Conservation (phyloP, 352 stramenopile species). For the Phytopythium aichiense region DNA sequence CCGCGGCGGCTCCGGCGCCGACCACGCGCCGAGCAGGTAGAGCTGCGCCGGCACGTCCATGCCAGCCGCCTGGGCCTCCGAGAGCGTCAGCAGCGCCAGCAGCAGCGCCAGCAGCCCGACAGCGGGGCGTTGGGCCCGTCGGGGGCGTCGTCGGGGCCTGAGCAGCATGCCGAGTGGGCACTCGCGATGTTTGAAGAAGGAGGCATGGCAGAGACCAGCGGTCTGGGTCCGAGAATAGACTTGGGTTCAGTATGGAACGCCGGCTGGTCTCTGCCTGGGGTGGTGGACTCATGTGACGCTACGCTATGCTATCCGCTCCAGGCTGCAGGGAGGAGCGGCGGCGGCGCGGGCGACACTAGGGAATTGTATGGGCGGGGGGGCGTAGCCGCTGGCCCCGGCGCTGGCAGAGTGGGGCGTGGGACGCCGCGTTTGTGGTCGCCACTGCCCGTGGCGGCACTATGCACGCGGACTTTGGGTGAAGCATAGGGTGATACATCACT, state of each 20-base stretch:
- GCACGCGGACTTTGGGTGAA: too few species aligned
- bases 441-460: too few species aligned
- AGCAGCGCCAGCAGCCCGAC: background rate
- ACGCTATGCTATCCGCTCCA: background rate
- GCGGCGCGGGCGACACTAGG: background rate
- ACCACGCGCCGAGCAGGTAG: background rate
- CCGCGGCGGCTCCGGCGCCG: constrained; percentile 6
- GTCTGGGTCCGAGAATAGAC: too few species aligned
- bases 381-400: too few species aligned
- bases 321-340: too few species aligned
- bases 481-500: too few species aligned
- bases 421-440: background rate
- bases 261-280: background rate
- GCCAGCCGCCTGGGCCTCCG: background rate
- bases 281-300: background rate
- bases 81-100: background rate
- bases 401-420: background rate
- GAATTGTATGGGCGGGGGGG: background rate
- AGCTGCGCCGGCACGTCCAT: constrained; percentile 8
- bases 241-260: background rate
- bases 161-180: too few species aligned
- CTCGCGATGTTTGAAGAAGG: background rate
- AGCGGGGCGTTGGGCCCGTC: background rate
- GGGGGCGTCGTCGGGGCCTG: too few species aligned
- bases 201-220: too few species aligned